These are phyloP conservation scores for Mortierella sp. DNA, from an alignment of 371 early-diverging fungal species.

Conservation along the genomic window DNA sequence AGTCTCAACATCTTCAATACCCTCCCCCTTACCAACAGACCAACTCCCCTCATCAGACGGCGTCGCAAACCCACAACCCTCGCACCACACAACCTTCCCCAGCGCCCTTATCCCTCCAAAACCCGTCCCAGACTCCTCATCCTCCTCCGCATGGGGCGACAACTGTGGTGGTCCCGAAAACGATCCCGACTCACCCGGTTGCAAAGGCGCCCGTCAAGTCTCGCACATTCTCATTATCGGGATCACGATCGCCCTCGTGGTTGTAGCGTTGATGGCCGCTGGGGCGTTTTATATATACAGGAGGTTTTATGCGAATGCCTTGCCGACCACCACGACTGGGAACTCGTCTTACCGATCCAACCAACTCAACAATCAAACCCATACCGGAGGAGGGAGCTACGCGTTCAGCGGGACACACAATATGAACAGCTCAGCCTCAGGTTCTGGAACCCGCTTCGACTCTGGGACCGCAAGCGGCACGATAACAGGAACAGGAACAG, in stretches of 20 bases:
- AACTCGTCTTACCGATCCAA: conserved; percentile 5
- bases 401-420: neutral
- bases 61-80: neutral
- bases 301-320: conserved; percentile 16
- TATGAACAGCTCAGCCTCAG: neutral
- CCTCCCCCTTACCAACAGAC: neutral
- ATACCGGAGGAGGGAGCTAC: neutral
- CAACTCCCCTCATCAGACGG: neutral
- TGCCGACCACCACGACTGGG: conserved; percentile 3
- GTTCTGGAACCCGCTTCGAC: neutral
- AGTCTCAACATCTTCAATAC: neutral
- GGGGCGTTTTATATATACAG: conserved; percentile 31
- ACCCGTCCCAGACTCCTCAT: conserved; percentile 5
- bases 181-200: neutral
- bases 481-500: neutral
- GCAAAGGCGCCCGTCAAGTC: conserved; percentile 4
- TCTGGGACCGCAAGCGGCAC: neutral
- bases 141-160: neutral
- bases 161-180: neutral
- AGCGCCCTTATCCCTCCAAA: conserved; percentile 30
- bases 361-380: neutral
- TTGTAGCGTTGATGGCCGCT: conserved; percentile 14
- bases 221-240: conserved; percentile 16
- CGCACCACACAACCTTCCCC: conserved; percentile 15
- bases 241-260: conserved; percentile 20